phyloP scores from a whole-genome alignment of 2,329 filamentous ascomycete genomes.

The Aphanoascus verrucosus region DNA sequence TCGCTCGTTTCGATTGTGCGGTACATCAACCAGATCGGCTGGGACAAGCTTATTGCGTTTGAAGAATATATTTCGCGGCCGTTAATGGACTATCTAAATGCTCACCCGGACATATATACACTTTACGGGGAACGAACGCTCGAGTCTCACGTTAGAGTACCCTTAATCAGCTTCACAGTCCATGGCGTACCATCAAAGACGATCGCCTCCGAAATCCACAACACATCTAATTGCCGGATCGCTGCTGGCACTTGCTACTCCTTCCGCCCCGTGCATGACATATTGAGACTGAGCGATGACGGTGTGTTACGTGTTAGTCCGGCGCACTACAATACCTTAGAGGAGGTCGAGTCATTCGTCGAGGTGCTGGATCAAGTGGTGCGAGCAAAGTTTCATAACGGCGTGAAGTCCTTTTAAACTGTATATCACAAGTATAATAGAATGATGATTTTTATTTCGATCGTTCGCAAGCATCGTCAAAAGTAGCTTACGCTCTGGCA shows the following conservation, averaged over 20 bases:
- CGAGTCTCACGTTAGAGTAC: slow-evolving; percentile 43
- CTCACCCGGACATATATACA: slow-evolving; percentile 39
- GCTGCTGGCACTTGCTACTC: slow-evolving; percentile 6
- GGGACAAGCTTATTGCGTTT: slow-evolving; percentile 44
- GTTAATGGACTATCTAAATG: slow-evolving; percentile 48
- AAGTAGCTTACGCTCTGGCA: too few species aligned
- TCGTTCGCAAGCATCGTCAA: too few species aligned
- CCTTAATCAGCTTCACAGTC: slow-evolving; percentile 54
- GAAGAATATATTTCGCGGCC: slow-evolving; percentile 48
- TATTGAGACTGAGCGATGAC: slow-evolving; percentile 41
- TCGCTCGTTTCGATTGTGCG: slow-evolving; percentile 36
- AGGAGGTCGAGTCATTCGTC: slow-evolving; percentile 8
- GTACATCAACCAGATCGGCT: slow-evolving; percentile 43
- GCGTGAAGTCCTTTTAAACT: not conserved
- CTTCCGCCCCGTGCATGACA: slow-evolving; percentile 4
- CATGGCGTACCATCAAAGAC: slow-evolving; percentile 7
- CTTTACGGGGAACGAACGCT: slow-evolving; percentile 46
- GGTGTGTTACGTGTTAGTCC: slow-evolving; percentile 60
- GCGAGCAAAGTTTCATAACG: not conserved
- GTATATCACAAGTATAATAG: not conserved
- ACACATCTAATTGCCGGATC: slow-evolving; percentile 4
- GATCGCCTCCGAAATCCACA: slow-evolving; percentile 5
- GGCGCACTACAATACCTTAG: slow-evolving; percentile 58
- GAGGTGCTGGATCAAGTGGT: slow-evolving; percentile 8
- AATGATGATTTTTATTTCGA: too few species aligned